Conservation (phyloP, 2,329 filamentous ascomycete genomes). For the Alternaria solani region DNA sequence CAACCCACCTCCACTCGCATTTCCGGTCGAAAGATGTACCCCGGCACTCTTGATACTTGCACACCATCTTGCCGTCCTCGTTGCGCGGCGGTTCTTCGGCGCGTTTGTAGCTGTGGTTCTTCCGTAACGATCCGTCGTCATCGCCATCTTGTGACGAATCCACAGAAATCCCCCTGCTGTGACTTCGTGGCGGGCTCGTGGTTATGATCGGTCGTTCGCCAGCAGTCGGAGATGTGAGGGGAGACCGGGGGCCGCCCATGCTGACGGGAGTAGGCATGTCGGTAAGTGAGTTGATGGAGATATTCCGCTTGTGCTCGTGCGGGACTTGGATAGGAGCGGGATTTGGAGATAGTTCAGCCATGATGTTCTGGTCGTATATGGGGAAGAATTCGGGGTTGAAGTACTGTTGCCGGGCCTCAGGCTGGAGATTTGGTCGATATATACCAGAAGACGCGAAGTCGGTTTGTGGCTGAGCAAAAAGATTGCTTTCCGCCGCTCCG, state of each 20-base stretch:
- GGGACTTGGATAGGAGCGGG: slow-evolving; percentile 31
- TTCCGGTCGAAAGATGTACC: slow-evolving; percentile 78
- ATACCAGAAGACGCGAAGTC: slow-evolving; percentile 40
- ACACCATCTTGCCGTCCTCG: slow-evolving; percentile 77
- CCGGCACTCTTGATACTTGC: slow-evolving; percentile 71
- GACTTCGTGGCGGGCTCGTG: slow-evolving; percentile 31
- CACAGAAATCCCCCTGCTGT: slow-evolving; percentile 35
- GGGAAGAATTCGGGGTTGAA: slow-evolving; percentile 32
- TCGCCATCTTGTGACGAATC: slow-evolving; percentile 44
- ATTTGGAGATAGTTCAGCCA: slow-evolving; percentile 36
- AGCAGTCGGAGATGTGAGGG: slow-evolving; percentile 37
- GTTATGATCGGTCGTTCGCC: slow-evolving; percentile 31
- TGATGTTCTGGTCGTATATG: slow-evolving; percentile 27
- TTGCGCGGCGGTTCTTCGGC: slow-evolving; percentile 67
- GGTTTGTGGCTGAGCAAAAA: slow-evolving; percentile 45
- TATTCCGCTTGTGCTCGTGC: slow-evolving; percentile 44
- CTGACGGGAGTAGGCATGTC: slow-evolving; percentile 50
- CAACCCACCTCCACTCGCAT: slow-evolving; percentile 92
- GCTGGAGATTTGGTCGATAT: slow-evolving; percentile 38
- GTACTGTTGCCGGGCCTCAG: slow-evolving; percentile 42
- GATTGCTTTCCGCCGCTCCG: slow-evolving; percentile 33
- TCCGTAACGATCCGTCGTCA: slow-evolving; percentile 42
- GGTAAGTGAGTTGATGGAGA: slow-evolving; percentile 38
- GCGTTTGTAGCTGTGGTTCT: slow-evolving; percentile 52
- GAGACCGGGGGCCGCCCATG: slow-evolving; percentile 39